Conservation (phyloP, 208 protist genomes). For the Trichomonas tenax region DNA sequence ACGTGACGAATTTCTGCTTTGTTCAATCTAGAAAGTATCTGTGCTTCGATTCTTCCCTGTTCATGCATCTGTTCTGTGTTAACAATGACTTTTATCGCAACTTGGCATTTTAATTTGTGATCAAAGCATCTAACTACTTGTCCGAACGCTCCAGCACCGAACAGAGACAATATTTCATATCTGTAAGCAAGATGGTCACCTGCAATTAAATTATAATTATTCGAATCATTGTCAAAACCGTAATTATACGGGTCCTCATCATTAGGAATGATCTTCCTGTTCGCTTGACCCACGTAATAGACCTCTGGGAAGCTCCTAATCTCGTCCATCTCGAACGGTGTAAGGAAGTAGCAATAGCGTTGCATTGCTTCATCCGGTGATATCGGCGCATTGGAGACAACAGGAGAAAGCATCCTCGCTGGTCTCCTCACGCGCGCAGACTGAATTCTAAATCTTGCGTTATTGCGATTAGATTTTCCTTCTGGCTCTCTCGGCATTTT, state of each 20-base stretch:
- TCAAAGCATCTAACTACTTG: slow-evolving; percentile 66
- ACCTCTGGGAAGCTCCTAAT: background rate
- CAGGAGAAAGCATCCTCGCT: background rate
- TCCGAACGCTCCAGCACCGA: slow-evolving; percentile 70
- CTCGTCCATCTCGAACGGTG: background rate
- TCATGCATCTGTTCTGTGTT: slow-evolving; percentile 38
- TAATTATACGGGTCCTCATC: background rate
- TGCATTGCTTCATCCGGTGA: background rate
- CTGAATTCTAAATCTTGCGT: background rate
- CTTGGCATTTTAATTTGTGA: slow-evolving; percentile 45
- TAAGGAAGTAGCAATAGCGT: background rate
- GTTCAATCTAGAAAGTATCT: background rate
- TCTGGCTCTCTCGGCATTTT: background rate
- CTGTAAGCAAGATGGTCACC: slow-evolving; percentile 46
- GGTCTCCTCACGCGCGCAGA: background rate
- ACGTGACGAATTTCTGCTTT: background rate
- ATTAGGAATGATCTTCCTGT: background rate
- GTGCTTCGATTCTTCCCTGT: background rate
- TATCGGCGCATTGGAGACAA: background rate
- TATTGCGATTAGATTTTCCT: background rate
- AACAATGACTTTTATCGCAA: slow-evolving; percentile 54
- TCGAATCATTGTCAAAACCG: background rate
- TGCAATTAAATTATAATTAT: background rate
- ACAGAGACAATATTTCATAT: slow-evolving; percentile 57
- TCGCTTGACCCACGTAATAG: background rate